Base-by-base conservation (phyloP, 2,329 filamentous ascomycete species). In the Fusarium solani-melongenae region DNA sequence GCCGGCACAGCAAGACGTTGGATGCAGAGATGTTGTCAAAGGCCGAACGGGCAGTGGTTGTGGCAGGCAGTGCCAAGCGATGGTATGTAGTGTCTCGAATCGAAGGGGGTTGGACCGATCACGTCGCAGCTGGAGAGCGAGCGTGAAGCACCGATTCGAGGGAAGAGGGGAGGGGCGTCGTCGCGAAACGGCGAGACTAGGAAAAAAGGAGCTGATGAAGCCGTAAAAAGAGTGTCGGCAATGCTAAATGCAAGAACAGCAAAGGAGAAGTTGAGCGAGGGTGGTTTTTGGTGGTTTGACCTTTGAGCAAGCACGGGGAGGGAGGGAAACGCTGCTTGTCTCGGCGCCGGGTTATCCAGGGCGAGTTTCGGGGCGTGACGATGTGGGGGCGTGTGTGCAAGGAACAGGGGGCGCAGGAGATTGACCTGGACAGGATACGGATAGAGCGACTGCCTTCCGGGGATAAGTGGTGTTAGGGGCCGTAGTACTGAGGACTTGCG, bases 151-250 rank as follows among this genome's bases (percentile, higher is more conserved):
- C 73, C 59, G 17, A 59, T 55, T 62, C 62, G 62, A 41, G 36
- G 36, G 22, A 11, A 58, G 62, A 38, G 27, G 27, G 24, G n/a
- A n/a, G 57, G 66, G 57, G 39, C 39, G 62, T 70, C 53, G 68
- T 64, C 67, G 70, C 62, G 49, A 33, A 62, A 55, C 15, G 36
- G 66, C 74, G 64, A 74, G 71, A 74, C 72, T 70, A 56, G 34
- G 5, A 39, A 63, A 58, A 60, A 39, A 7, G 58, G 58, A 63
- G 60, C 67, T 69, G 61, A 49, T 66, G 70, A 70, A 64, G 59
- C 76, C 69, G 72, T 72, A 77, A 75, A 76, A 71, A 70, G 76
- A 77, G 69, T 74, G 76, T 77, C 72, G 76, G 72, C 71, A 67
- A 71, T 76, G 74, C 71, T 68, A 71, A 73, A 70, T 72, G 67